phyloP scores from a whole-genome alignment of 495 filamentous ascomycete species.

The Pyrenula massariospora region DNA sequence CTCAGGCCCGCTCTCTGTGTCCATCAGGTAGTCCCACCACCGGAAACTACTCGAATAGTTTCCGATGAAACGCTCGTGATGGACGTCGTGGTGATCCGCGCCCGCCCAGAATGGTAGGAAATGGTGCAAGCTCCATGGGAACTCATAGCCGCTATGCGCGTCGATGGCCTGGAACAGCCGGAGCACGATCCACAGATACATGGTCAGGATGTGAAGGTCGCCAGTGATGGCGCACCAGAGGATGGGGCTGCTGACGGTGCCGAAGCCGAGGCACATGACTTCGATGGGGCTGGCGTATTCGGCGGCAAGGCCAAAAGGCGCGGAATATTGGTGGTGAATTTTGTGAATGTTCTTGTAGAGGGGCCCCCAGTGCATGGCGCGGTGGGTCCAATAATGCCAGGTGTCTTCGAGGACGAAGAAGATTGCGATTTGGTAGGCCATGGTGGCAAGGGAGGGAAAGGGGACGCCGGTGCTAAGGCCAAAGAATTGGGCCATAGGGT shows the following conservation, averaged over 20 bases:
- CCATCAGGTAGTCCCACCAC: conserved; percentile 94
- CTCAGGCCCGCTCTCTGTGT: conserved; percentile 87
- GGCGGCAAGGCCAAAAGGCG: conserved; percentile 89
- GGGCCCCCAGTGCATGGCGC: conserved; percentile 86
- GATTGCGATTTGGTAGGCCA: conserved; percentile 82
- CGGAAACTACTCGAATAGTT: conserved; percentile 97
- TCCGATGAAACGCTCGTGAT: conserved; percentile 95
- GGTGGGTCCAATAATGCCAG: conserved; percentile 98
- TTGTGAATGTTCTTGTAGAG: conserved; percentile 95
- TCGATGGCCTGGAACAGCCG: conserved; percentile 97
- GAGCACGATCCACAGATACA: conserved; percentile 93
- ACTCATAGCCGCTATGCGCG: conserved; percentile 93
- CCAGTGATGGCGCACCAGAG: conserved; percentile 74
- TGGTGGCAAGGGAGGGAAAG: conserved; percentile 73
- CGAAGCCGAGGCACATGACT: conserved; percentile 92
- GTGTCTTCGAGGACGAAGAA: conserved; percentile 96
- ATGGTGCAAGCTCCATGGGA: conserved; percentile 91
- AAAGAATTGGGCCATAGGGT: conserved; percentile 91
- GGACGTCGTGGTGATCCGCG: conserved; percentile 88
- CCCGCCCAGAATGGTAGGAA: conserved; percentile 98
- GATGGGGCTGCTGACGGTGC: conserved; percentile 73
- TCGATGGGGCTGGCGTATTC: conserved; percentile 98
- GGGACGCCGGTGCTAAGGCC: conserved; percentile 82
- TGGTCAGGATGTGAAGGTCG: conserved; percentile 87
- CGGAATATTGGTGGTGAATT: conserved; percentile 96